phyloP scores from a whole-genome alignment of 176 grass and related monocot genomes.

The Miscanthus lutarioriparius region DNA sequence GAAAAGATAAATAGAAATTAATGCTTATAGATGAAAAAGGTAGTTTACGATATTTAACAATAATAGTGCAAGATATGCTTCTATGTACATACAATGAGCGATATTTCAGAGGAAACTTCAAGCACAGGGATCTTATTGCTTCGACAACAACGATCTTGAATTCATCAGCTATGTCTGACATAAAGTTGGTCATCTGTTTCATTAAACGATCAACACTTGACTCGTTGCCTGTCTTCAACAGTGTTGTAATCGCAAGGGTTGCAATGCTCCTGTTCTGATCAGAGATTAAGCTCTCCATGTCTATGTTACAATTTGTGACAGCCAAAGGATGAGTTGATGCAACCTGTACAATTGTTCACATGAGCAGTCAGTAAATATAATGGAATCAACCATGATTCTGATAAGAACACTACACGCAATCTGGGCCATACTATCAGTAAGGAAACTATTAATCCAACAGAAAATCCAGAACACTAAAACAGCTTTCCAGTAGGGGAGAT shows the following conservation, averaged over 20 bases:
- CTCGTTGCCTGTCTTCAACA: constrained; percentile 97
- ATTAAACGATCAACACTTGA: constrained; percentile 98
- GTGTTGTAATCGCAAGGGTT: constrained; percentile 94
- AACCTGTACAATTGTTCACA: constrained; percentile 58
- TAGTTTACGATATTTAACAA: constrained; percentile 12
- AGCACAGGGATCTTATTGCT: constrained; percentile 94
- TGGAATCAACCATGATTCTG: constrained; percentile 12
- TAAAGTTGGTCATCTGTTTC: constrained; percentile 99
- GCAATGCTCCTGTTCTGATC: constrained; percentile 99
- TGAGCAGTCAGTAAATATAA: constrained; percentile 29
- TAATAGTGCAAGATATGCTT: neutral
- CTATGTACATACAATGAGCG: constrained; percentile 80
- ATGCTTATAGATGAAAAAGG: constrained; percentile 3
- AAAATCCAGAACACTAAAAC: neutral
- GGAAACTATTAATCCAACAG: neutral
- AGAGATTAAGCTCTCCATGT: constrained; percentile 99
- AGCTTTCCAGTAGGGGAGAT: neutral
- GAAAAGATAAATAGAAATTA: constrained; percentile 28
- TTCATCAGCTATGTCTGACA: constrained; percentile 98
- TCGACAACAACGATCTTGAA: constrained; percentile 99
- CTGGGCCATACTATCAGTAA: neutral
- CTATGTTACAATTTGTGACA: constrained; percentile 98
- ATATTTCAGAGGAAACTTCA: constrained; percentile 99
- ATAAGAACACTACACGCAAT: neutral
- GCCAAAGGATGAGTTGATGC: constrained; percentile 94